Evolutionary conservation across 805 yeast genomes (phyloP), one percentile per base, ranked within the genome.

Genomic region (Schizosaccharomyces octosporus): DNA sequence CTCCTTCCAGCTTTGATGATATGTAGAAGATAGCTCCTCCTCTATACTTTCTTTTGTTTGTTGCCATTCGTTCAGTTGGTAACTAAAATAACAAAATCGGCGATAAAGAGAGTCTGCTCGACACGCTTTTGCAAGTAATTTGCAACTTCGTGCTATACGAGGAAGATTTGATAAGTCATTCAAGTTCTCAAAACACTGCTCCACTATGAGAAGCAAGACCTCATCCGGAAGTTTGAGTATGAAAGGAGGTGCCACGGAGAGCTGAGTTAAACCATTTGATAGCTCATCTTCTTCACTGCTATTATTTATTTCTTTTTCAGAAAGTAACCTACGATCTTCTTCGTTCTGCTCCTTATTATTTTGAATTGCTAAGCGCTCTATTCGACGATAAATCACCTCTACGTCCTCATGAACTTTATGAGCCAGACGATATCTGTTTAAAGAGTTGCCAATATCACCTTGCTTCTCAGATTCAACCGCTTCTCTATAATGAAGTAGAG

Each of bases 401-500:
- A 88, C 88, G 62, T 76, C 76, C 15, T 71, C 74, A 64, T 78
- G 66, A 36, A 62, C 55, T 63, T 64, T 81, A 69, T 82, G 78
- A 1, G 96, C 95, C 64, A 77, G 75, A 64, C 94, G 74, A 70
- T 88, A 88, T 65, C 72, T 77, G 59, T 74, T 78, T 32, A 86
- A 81, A 1, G 95, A 95, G 67, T 87, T 95, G n/a, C 85, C 77
- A 80, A 87, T 76, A 64, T 80, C 74, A 0, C 95, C 95, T 60
- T 75, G 78, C 42, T 78, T 73, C 70, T 88, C 96, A 67, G 82
- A 82, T 59, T 77, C 79, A 0, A 82, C 79, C 2, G 87, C 96
- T 60, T 75, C 70, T 66, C 84, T 87, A 73, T 85, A 87, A 27
- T 79, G 72, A 61, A 74, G 75, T 54, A 87, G 72, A 2, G 95